Base-by-base conservation (phyloP, 2,329 filamentous ascomycete species). In the Lanzia echinophila region DNA sequence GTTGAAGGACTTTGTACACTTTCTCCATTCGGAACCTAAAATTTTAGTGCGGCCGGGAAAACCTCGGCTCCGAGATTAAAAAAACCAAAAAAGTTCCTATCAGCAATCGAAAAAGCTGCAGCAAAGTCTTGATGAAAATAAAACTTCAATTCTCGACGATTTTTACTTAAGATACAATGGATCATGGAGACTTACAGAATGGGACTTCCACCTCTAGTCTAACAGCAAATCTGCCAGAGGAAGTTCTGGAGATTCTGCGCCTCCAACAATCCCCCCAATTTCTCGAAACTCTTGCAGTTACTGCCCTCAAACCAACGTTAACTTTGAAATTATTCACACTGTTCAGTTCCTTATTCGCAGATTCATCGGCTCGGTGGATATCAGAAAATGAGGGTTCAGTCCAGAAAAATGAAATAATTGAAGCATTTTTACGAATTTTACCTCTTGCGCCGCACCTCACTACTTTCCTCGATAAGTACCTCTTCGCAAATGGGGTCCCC, bases 321-420 rank as follows among this genome's bases (percentile, higher is more conserved):
- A 92, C 89, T 64, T 82, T 89, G 66, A 75, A 75, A 54, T 74
- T 96, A 66, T 90, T 94, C 66, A 75, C 80, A 60, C 79, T 87
- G 65, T 90, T 91, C 69, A 83, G 88, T 67, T 74, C 79, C 58
- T 72, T 91, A 39, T 88, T 94, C 64, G 82, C 89, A 62, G 91
- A 96, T 70, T 76, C 95, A 47, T 89, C 87, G 70, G 87, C 90
- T 58, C 78, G 87, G 74, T 95, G 90, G 90, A 75, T 87, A 43
- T 74, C 76, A 64, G 69, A 20, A n/a, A 22, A 22, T 8, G 15
- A 53, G 28, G 22, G 41, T 13, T 54, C 41, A 33, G 41, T 33
- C 2, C 63, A 67, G 47, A 57, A 58, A 38, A 56, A 56, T 55
- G 69, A 63, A 53, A 71, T 86, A 50, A 78, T 92, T 59, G 79